phyloP scores from a whole-genome alignment of 306 rosid species.

The Prunus mira region DNA sequence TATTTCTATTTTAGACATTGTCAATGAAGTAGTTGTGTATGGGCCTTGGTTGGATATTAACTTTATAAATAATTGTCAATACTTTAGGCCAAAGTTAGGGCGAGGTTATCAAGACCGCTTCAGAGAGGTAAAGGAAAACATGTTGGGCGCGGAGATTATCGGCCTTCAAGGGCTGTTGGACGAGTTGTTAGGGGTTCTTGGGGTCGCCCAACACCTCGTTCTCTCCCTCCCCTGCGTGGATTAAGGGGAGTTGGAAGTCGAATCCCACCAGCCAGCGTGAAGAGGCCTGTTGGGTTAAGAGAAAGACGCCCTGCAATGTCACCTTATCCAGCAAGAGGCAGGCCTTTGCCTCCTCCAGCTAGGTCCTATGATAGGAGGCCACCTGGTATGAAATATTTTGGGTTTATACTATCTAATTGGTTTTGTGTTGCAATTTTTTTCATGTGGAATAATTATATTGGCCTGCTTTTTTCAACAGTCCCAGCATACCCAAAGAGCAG shows the following conservation, averaged over 20 bases:
- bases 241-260: constrained; percentile 72
- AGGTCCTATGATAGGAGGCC: constrained; percentile 87
- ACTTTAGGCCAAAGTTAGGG: constrained; percentile 91
- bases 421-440: constrained; percentile 6
- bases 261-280: constrained; percentile 49
- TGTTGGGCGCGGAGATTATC: constrained; percentile 66
- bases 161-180: constrained; percentile 52
- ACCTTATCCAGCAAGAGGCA: constrained; percentile 56
- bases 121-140: constrained; percentile 91
- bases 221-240: constrained; percentile 55
- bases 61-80: constrained; percentile 13
- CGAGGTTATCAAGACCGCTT: constrained; percentile 93
- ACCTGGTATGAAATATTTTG: constrained; percentile 49
- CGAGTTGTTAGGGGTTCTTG: constrained; percentile 65
- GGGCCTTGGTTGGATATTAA: background rate
- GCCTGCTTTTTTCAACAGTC: constrained; percentile 36
- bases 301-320: constrained; percentile 74
- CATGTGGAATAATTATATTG: background rate
- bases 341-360: constrained; percentile 67
- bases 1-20: background rate
- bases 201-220: constrained; percentile 64
- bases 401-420: background rate
- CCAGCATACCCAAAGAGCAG: constrained; percentile 71
- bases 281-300: constrained; percentile 64
- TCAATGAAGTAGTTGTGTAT: background rate